Evolutionary conservation across 106 monocot genomes (phyloP).

Genomic region (Vanilla planifolia): DNA sequence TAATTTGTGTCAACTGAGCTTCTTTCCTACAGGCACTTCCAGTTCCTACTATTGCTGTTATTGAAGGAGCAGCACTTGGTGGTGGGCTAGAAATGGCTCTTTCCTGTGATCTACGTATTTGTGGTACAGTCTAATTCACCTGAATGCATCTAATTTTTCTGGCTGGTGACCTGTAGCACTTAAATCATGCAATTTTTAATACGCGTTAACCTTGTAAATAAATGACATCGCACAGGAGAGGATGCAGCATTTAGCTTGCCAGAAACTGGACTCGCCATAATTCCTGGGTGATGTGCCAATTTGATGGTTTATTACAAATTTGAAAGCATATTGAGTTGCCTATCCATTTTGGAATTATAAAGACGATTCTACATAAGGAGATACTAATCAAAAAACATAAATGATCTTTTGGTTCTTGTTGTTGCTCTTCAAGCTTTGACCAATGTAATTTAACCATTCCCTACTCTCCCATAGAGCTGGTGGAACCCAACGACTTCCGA

Average conservation of each 20-base stretch:
- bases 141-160: not conserved
- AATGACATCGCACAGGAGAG: conserved; percentile 38
- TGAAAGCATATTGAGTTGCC: too few species aligned
- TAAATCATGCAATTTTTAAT: not conserved
- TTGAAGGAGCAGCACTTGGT: conserved; percentile 94
- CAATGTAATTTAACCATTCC: too few species aligned
- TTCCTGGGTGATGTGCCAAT: conserved; percentile 73
- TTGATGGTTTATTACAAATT: not conserved
- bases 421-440: too few species aligned
- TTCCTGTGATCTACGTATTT: conserved; percentile 93
- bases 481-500: conserved; percentile 87
- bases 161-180: not conserved
- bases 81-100: conserved; percentile 92
- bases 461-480: conserved; percentile 53
- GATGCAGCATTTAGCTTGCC: conserved; percentile 78
- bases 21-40: conserved; percentile 75
- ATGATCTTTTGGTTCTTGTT: too few species aligned
- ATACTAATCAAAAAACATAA: too few species aligned
- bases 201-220: not conserved
- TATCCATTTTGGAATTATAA: too few species aligned
- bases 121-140: conserved; percentile 40
- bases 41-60: conserved; percentile 78
- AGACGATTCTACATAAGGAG: too few species aligned
- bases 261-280: conserved; percentile 97
- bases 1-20: too few species aligned